Evolutionary conservation across 495 filamentous ascomycete genomes (phyloP).

Genomic region (Aspergillus steynii): DNA sequence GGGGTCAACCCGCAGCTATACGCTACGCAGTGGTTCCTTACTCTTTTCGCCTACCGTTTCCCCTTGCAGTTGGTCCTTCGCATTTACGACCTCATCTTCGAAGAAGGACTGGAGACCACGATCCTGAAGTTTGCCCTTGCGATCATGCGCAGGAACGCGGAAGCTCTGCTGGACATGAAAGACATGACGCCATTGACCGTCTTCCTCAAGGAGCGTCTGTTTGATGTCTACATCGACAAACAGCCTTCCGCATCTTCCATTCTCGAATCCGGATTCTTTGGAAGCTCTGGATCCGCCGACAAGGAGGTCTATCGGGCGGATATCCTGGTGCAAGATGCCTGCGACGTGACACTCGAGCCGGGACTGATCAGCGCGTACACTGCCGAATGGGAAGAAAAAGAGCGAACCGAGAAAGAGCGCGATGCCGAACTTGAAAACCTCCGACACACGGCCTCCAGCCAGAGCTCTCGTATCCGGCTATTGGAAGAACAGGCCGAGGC

Average conservation of each 20-base stretch:
- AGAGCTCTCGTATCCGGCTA: conserved; percentile 69
- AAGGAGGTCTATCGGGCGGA: conserved; percentile 97
- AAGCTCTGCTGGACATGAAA: conserved; percentile 76
- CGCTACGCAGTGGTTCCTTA: conserved; percentile 98
- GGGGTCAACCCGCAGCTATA: conserved; percentile 90
- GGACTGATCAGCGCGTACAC: conserved; percentile 79
- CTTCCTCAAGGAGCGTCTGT: conserved; percentile 90
- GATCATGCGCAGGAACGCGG: conserved; percentile 90
- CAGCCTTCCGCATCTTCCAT: conserved; percentile 83
- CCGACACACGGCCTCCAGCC: conserved; percentile 59
- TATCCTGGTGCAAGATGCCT: conserved; percentile 89
- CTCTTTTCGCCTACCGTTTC: conserved; percentile 98
- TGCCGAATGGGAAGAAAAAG: conserved; percentile 89
- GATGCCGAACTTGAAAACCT: conserved; percentile 81
- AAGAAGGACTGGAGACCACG: conserved; percentile 85
- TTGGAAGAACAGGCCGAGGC: conserved; percentile 88
- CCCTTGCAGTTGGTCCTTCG: conserved; percentile 93
- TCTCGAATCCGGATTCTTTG: conserved; percentile 96
- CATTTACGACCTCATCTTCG: conserved; percentile 94
- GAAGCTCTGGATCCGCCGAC: conserved; percentile 82
- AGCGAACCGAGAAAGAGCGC: conserved; percentile 70
- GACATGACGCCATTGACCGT: conserved; percentile 86
- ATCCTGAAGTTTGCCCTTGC: conserved; percentile 93
- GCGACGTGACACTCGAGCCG: conserved; percentile 79
- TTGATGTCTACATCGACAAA: conserved; percentile 96